Conservation (phyloP, 2,329 filamentous ascomycete species). For the Clarireedia monteithiana region DNA sequence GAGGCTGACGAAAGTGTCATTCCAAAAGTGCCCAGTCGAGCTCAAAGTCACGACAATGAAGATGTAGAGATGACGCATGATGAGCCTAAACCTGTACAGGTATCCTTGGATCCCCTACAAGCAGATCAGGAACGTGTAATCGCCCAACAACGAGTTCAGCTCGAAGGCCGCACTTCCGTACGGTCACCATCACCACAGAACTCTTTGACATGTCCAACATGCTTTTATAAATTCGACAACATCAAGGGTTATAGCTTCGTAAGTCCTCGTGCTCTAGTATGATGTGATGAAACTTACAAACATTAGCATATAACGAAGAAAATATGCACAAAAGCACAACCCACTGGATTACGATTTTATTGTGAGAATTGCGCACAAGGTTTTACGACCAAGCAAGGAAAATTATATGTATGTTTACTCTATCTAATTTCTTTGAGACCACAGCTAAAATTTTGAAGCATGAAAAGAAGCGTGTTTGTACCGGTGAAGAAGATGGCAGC, state of each 20-base stretch:
- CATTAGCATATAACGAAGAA: slow-evolving; percentile 12
- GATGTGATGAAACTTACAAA: not conserved
- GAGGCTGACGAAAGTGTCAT: slow-evolving; percentile 20
- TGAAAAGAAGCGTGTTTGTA: slow-evolving; percentile 9
- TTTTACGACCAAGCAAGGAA: slow-evolving; percentile 17
- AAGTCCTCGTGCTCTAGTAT: not conserved
- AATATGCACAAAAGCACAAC: slow-evolving; percentile 8
- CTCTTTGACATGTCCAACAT: not conserved
- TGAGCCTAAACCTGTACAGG: not conserved
- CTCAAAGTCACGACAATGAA: not conserved
- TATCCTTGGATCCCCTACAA: slow-evolving; percentile 5
- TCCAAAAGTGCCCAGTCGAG: slow-evolving; percentile 5
- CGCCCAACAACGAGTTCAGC: slow-evolving; percentile 1
- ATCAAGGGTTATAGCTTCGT: slow-evolving; percentile 7
- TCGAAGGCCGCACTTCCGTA: not conserved
- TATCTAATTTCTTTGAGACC: not conserved
- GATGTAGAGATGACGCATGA: not conserved
- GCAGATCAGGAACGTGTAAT: slow-evolving; percentile 9
- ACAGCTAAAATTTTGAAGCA: slow-evolving; percentile 1
- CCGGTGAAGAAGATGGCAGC: not conserved
- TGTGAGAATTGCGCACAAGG: slow-evolving; percentile 9
- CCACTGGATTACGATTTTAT: slow-evolving; percentile 2
- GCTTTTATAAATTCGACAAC: slow-evolving; percentile 1
- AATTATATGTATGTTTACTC: slow-evolving; percentile 16
- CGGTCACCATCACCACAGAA: not conserved